A percentile compares a stretch with the other conserved stretches of the same genome.
phyloP scores from a whole-genome alignment of 768 basidiomycete species.

The Daedaleopsis nitida region DNA sequence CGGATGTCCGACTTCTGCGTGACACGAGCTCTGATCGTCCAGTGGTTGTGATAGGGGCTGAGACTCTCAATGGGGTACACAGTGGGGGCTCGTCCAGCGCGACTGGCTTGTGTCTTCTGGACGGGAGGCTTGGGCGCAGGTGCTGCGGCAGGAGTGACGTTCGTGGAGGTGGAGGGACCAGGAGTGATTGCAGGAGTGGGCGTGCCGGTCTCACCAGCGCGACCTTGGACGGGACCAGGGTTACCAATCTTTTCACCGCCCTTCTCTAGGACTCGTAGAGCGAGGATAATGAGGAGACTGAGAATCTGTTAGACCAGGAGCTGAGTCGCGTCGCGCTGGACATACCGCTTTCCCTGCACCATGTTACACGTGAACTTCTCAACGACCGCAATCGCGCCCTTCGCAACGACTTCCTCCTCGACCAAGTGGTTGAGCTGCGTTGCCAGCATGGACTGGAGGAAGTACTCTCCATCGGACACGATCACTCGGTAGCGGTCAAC shows the following conservation, averaged over 20 bases:
- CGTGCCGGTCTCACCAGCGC: constrained; percentile 31
- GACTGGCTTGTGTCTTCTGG: constrained; percentile 9
- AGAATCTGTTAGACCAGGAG: constrained; percentile 6
- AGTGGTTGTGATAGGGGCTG: constrained; percentile 97
- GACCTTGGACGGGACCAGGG: constrained; percentile 40
- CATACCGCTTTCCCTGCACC: constrained; percentile 83
- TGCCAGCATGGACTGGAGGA: constrained; percentile 92
- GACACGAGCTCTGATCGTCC: constrained; percentile 97
- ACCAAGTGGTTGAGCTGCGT: constrained; percentile 85
- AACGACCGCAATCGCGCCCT: constrained; percentile 68
- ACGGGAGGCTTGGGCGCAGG: constrained; percentile 5
- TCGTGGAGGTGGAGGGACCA: constrained; percentile 31
- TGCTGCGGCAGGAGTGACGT: constrained; percentile 25
- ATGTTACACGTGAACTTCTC: constrained; percentile 80
- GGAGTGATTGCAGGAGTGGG: constrained; percentile 31
- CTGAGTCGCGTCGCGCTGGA: constrained; percentile 11
- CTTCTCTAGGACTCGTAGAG: constrained; percentile 55
- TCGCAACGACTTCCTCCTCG: constrained; percentile 59
- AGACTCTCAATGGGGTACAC: constrained; percentile 90
- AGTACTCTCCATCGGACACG: constrained; percentile 85
- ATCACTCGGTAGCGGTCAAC: constrained; percentile 77
- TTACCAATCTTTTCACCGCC: constrained; percentile 75
- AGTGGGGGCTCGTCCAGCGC: constrained; percentile 30
- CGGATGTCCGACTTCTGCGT: constrained; percentile 87
- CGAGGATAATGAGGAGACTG: constrained; percentile 84